These are phyloP conservation scores for Trichoderma sp. DNA, from an alignment of 2,329 filamentous ascomycete genomes.

Conservation along the genomic window DNA sequence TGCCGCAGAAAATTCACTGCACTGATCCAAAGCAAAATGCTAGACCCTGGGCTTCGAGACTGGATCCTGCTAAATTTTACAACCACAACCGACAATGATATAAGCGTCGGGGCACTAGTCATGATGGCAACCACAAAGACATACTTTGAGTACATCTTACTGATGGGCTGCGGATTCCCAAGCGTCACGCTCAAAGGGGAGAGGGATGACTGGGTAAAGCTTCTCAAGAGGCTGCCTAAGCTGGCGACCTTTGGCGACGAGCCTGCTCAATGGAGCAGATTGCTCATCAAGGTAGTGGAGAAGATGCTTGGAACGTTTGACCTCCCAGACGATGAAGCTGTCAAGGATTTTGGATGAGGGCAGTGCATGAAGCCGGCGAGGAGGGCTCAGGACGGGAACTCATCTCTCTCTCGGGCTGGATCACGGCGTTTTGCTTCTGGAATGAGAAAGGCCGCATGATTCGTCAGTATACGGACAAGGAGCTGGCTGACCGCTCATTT, in stretches of 20 bases:
- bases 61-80: slow-evolving; percentile 28
- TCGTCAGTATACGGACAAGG: not conserved
- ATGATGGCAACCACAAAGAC: slow-evolving; percentile 29
- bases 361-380: slow-evolving; percentile 27
- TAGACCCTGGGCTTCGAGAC: not conserved
- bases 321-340: slow-evolving; percentile 21
- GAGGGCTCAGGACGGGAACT: slow-evolving; percentile 21
- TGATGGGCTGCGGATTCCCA: slow-evolving; percentile 28
- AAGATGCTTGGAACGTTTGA: slow-evolving; percentile 30
- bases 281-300: slow-evolving; percentile 18
- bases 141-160: slow-evolving; percentile 28
- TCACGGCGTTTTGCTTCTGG: slow-evolving; percentile 31
- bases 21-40: slow-evolving; percentile 1
- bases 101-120: slow-evolving; percentile 26
- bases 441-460: slow-evolving; percentile 7
- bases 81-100: slow-evolving; percentile 23
- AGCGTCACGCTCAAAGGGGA: slow-evolving; percentile 17
- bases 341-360: slow-evolving; percentile 32
- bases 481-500: not conserved
- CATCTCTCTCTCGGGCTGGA: slow-evolving; percentile 28
- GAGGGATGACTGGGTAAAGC: slow-evolving; percentile 28
- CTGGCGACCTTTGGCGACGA: slow-evolving; percentile 14
- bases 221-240: slow-evolving; percentile 6
- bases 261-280: slow-evolving; percentile 8
- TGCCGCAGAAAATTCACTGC: not conserved